phyloP scores from a whole-genome alignment of 1,284 basidiomycete species.

The Phlebopus sp. region DNA sequence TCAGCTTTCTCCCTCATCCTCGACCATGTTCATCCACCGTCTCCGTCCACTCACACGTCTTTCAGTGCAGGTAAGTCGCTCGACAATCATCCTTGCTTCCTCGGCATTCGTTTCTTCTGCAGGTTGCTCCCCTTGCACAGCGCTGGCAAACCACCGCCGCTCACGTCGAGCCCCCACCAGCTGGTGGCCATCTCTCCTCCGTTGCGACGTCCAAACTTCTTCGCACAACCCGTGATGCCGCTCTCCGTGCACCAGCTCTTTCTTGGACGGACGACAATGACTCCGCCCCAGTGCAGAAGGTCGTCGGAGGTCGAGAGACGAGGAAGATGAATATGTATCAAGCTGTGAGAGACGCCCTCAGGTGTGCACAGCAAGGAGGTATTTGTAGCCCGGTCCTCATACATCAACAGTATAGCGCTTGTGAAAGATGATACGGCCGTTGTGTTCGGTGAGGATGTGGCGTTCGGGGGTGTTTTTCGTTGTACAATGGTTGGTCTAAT shows the following conservation, averaged over 20 bases:
- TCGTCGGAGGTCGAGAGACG: slow-evolving; percentile 77
- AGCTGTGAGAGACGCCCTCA: slow-evolving; percentile 85
- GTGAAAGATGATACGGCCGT: slow-evolving; percentile 82
- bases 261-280: slow-evolving; percentile 64
- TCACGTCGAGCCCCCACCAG: slow-evolving; percentile 55
- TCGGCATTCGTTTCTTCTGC: not conserved
- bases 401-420: slow-evolving; percentile 65
- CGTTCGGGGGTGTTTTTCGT: slow-evolving; percentile 92
- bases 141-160: slow-evolving; percentile 44
- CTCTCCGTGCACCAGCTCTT: slow-evolving; percentile 71
- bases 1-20: slow-evolving; percentile 4
- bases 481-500: slow-evolving; percentile 66
- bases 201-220: slow-evolving; percentile 65
- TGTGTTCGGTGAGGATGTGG: slow-evolving; percentile 92
- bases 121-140: slow-evolving; percentile 6
- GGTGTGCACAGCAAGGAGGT: slow-evolving; percentile 40
- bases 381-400: slow-evolving; percentile 1
- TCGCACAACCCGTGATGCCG: slow-evolving; percentile 59
- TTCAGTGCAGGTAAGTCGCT: slow-evolving; percentile 19
- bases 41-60: slow-evolving; percentile 20
- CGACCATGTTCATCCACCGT: slow-evolving; percentile 21
- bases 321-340: slow-evolving; percentile 91
- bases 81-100: not conserved
- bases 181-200: slow-evolving; percentile 71
- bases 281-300: slow-evolving; percentile 39